Percentiles rank a stretch among this genome's conserved stretches.
Conservation (phyloP, 1,284 basidiomycete species). For the Ustilago loliicola region DNA sequence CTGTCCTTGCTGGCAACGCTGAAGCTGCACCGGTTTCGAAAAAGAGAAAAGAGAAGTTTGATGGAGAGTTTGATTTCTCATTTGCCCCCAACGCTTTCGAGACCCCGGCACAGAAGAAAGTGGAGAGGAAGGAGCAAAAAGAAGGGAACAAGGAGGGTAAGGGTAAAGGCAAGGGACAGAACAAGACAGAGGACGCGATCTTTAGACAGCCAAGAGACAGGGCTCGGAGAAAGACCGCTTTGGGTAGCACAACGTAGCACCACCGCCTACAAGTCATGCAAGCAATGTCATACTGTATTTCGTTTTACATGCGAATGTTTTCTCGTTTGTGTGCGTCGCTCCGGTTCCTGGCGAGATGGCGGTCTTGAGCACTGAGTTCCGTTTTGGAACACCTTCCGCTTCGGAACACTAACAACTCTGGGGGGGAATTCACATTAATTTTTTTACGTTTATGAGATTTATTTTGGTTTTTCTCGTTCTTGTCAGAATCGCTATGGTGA, state of each 20-base stretch:
- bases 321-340: no score
- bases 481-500: no score
- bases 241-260: constrained; percentile 34
- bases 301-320: no score
- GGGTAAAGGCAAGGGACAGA: constrained; percentile 4
- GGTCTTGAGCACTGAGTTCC: no score
- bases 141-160: constrained; percentile 1
- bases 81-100: constrained; percentile 26
- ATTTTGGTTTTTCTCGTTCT: no score
- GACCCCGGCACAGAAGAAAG: not conserved
- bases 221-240: constrained; percentile 37
- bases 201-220: constrained; percentile 45
- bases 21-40: not conserved
- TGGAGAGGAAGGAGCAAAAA: not conserved
- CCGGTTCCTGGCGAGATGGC: no score
- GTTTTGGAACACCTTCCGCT: no score
- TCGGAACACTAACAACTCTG: no score
- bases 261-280: no score
- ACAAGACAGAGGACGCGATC: constrained; percentile 10
- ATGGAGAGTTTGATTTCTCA: constrained; percentile 40
- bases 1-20: not conserved
- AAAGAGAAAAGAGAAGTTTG: constrained; percentile 37
- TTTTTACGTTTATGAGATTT: no score
- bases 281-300: no score
- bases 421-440: no score